phyloP scores from a whole-genome alignment of 129 eudicot genomes.

The Oenanthe sinensis region DNA sequence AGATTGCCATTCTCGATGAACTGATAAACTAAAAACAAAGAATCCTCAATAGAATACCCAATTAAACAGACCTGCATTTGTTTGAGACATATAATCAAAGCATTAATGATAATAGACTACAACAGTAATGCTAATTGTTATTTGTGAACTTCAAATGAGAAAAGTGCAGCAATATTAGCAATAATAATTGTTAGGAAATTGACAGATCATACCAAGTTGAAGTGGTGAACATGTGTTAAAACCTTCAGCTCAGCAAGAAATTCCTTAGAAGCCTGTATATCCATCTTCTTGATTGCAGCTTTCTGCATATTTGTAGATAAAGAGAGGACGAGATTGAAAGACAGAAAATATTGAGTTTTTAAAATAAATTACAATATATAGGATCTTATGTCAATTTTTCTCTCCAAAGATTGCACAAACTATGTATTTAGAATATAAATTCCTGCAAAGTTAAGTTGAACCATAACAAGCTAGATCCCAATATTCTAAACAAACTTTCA shows the following conservation, averaged over 20 bases:
- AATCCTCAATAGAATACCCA: conserved; percentile 78
- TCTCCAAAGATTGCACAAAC: background rate
- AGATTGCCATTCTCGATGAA: conserved; percentile 81
- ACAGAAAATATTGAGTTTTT: background rate
- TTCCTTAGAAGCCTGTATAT: conserved; percentile 10
- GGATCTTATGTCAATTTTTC: background rate
- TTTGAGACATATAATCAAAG: background rate
- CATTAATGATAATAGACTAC: background rate
- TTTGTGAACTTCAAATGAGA: background rate
- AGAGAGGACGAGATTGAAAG: background rate
- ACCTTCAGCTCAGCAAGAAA: conserved; percentile 10
- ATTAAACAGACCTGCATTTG: conserved; percentile 71
- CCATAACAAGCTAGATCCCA: background rate
- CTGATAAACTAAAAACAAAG: conserved; percentile 76
- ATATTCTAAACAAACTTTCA: background rate
- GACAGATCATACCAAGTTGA: conserved; percentile 3
- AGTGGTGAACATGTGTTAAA: conserved; percentile 9
- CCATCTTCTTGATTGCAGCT: conserved; percentile 16
- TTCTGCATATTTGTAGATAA: background rate
- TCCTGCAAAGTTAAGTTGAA: background rate
- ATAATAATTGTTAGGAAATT: background rate
- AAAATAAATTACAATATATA: background rate
- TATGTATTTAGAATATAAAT: background rate
- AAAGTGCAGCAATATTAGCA: background rate
- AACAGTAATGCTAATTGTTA: too few relatives aligned